Conservation (phyloP, 129 eudicot genomes). For the Chrysanthemum seticuspe region DNA sequence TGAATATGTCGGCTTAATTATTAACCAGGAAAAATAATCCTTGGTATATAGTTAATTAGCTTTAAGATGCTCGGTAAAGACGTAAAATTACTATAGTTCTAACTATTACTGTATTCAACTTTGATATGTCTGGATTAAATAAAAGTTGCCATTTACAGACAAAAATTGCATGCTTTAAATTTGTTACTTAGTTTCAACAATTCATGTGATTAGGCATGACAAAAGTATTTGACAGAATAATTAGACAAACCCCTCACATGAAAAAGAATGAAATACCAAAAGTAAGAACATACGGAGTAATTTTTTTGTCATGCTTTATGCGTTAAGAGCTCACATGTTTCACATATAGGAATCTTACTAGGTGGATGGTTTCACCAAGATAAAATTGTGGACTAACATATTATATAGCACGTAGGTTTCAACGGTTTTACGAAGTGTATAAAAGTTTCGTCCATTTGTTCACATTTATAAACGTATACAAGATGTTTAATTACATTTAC, state of each 20-base stretch:
- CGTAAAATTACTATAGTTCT: not conserved
- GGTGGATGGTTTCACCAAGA: not conserved
- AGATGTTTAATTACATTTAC: too few species aligned
- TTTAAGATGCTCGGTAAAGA: not conserved
- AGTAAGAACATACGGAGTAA: too few species aligned
- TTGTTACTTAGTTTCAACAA: too few species aligned
- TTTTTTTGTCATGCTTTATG: not conserved
- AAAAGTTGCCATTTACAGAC: too few species aligned
- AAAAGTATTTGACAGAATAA: not conserved
- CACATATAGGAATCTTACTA: not conserved
- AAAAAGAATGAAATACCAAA: not conserved
- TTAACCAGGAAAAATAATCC: too few species aligned
- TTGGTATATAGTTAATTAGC: not conserved
- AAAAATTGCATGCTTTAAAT: too few species aligned
- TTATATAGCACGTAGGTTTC: too few species aligned
- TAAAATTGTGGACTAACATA: too few species aligned
- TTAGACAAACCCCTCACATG: not conserved
- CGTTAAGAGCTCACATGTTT: conserved; percentile 1
- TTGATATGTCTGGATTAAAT: not conserved
- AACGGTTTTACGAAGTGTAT: too few species aligned
- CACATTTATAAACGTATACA: too few species aligned
- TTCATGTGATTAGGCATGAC: conserved; percentile 5
- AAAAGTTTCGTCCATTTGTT: too few species aligned
- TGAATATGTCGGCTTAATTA: too few species aligned
- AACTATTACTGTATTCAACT: not conserved